Percentiles rank a stretch among this genome's conserved stretches.
These are phyloP conservation scores for Themeda triandra DNA, from an alignment of 176 grass and related monocot species.

Conservation along the genomic window DNA sequence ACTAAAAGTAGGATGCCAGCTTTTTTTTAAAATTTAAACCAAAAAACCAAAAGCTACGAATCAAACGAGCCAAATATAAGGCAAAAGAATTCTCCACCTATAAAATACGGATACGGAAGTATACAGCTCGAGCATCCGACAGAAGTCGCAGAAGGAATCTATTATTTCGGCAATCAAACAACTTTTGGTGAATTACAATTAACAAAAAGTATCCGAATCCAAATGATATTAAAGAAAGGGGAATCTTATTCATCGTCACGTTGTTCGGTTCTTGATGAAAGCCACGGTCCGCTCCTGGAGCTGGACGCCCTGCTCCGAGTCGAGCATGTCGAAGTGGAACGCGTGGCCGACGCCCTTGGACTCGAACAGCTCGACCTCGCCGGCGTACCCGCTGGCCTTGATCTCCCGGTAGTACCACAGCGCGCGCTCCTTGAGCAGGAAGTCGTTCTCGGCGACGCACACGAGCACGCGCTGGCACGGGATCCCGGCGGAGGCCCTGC, in stretches of 20 bases:
- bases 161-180: background rate
- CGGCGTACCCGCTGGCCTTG: slow-evolving; percentile 41
- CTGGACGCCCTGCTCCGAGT: slow-evolving; percentile 22
- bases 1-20: no score
- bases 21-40: no score
- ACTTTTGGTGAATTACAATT: background rate
- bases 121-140: background rate
- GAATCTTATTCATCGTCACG: background rate
- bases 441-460: slow-evolving; percentile 49
- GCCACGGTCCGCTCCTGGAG: slow-evolving; percentile 39
- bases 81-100: no score
- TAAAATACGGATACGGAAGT: no score
- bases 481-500: slow-evolving; percentile 30
- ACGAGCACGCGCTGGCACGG: slow-evolving; percentile 55
- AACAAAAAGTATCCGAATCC: background rate
- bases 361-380: slow-evolving; percentile 50
- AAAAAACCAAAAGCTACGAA: no score
- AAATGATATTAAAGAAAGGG: background rate
- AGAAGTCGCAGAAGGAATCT: background rate
- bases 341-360: slow-evolving; percentile 53
- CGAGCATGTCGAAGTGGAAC: slow-evolving; percentile 45
- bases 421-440: slow-evolving; percentile 54
- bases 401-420: slow-evolving; percentile 56
- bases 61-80: no score
- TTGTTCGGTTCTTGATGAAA: slow-evolving; percentile 33